Evolutionary conservation across 2,329 filamentous ascomycete genomes (phyloP).

Genomic region (Teratosphaeria nubilosa): DNA sequence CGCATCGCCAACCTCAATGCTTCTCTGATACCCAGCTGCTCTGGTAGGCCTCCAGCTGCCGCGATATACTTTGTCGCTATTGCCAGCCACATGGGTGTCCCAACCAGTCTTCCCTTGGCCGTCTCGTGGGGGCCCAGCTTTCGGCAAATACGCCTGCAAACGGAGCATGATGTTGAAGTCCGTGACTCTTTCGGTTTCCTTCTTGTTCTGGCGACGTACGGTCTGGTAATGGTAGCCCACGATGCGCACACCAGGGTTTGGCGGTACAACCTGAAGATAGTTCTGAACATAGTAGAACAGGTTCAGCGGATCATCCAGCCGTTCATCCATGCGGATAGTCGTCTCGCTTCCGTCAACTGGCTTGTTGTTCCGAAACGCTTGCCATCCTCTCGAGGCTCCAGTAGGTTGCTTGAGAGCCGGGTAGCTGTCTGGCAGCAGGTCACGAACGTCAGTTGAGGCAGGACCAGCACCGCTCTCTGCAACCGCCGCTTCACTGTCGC

Average conservation of each 20-base stretch:
- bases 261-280: slow-evolving; percentile 14
- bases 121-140: neutral
- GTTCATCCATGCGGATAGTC: slow-evolving; percentile 20
- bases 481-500: slow-evolving; percentile 15
- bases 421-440: slow-evolving; percentile 8
- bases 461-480: neutral
- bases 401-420: slow-evolving; percentile 5
- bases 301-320: slow-evolving; percentile 11
- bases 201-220: slow-evolving; percentile 16
- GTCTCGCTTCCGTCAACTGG: slow-evolving; percentile 10
- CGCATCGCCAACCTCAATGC: slow-evolving; percentile 35
- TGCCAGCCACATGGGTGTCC: slow-evolving; percentile 38
- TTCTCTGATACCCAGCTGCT: slow-evolving; percentile 37
- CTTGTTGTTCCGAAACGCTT: slow-evolving; percentile 1
- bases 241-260: slow-evolving; percentile 15
- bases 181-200: slow-evolving; percentile 15
- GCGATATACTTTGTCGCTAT: slow-evolving; percentile 53
- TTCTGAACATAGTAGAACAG: slow-evolving; percentile 17
- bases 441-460: neutral
- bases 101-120: slow-evolving; percentile 12
- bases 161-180: slow-evolving; percentile 20
- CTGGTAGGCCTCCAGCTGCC: slow-evolving; percentile 49
- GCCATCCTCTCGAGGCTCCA: neutral
- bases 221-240: slow-evolving; percentile 19
- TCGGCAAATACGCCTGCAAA: slow-evolving; percentile 12